A percentile compares a stretch with the other conserved stretches of the same genome.
Conservation (phyloP, 129 eudicot species). For the Calendula officinalis region DNA sequence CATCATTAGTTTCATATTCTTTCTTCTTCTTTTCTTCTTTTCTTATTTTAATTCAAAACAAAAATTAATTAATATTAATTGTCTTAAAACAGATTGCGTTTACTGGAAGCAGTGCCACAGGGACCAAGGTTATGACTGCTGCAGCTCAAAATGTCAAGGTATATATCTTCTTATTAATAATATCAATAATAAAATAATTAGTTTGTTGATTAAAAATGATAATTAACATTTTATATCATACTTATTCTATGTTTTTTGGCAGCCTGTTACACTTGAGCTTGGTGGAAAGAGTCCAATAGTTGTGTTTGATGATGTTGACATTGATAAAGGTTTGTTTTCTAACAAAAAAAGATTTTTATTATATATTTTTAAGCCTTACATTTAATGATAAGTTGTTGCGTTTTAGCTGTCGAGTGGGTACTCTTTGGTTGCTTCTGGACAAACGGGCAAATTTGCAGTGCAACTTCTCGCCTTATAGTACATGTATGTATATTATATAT, state of each 20-base stretch:
- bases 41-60: background rate
- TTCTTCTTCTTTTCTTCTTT: background rate
- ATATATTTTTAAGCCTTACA: background rate
- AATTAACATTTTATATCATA: background rate
- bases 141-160: constrained; percentile 95
- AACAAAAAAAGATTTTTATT: background rate
- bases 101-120: constrained; percentile 93
- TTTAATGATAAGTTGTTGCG: background rate
- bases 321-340: constrained; percentile 65
- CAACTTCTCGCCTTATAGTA: constrained; percentile 90
- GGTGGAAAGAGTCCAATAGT: constrained; percentile 99
- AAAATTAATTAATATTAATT: background rate
- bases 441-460: constrained; percentile 99
- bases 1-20: background rate
- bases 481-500: constrained; percentile 53
- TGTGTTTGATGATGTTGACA: constrained; percentile 90
- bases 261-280: constrained; percentile 97
- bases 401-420: constrained; percentile 92
- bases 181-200: background rate
- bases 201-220: background rate
- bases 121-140: constrained; percentile 93
- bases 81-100: constrained; percentile 68
- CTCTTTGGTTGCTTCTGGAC: constrained; percentile 99
- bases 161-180: background rate
- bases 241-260: constrained; percentile 27